Conservation (phyloP, 164 flowering plant species). For the Protea cynaroides region DNA sequence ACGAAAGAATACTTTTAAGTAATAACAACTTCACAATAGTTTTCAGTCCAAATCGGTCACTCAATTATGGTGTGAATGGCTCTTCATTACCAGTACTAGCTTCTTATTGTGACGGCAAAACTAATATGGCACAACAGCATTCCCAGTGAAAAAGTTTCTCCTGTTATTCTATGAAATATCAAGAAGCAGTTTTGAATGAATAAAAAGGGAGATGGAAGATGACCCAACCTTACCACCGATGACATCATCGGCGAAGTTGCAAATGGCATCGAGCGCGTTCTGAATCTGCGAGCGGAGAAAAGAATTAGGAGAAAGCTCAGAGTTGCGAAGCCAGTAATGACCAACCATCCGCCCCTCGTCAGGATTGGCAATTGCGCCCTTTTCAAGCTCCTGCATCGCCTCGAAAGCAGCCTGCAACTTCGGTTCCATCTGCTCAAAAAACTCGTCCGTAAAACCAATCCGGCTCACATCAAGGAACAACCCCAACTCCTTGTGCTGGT, state of each 20-base stretch:
- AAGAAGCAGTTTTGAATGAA: background rate
- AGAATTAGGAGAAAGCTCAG: slow-evolving; percentile 56
- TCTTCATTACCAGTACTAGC: background rate
- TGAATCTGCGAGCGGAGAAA: slow-evolving; percentile 60
- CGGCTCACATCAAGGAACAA: slow-evolving; percentile 77
- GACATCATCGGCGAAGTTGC: slow-evolving; percentile 65
- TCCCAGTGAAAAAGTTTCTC: no score
- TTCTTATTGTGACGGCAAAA: background rate
- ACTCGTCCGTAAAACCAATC: slow-evolving; percentile 78
- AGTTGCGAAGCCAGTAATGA: slow-evolving; percentile 80
- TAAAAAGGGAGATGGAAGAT: background rate
- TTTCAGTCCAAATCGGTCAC: background rate
- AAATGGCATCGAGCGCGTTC: slow-evolving; percentile 55
- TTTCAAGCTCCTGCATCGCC: slow-evolving; percentile 78
- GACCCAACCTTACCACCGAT: slow-evolving; percentile 78
- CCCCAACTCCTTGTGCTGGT: slow-evolving; percentile 95
- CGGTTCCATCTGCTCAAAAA: slow-evolving; percentile 71
- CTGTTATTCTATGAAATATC: background rate
- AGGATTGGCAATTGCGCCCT: slow-evolving; percentile 88
- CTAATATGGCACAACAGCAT: no score
- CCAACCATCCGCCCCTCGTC: slow-evolving; percentile 97
- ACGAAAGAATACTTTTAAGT: background rate
- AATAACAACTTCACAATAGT: background rate
- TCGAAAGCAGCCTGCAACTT: slow-evolving; percentile 54
- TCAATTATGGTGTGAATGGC: background rate